Conservation (phyloP, 2,329 filamentous ascomycete genomes). For the Esteya vermicola region DNA sequence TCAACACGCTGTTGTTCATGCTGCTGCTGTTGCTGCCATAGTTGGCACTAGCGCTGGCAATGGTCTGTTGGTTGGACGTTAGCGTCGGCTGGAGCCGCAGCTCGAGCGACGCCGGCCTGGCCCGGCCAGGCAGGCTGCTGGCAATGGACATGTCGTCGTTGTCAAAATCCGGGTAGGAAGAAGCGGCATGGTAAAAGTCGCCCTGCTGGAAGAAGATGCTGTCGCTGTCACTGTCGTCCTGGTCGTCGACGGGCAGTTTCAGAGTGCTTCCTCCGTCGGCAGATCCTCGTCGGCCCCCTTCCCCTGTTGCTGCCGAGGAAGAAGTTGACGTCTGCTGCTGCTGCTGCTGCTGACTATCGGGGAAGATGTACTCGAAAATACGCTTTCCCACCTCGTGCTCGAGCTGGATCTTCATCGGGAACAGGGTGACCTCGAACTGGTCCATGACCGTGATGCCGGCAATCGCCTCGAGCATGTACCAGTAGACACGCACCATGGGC, state of each 20-base stretch:
- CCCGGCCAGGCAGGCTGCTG: conserved; percentile 35
- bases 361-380: conserved; percentile 95
- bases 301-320: too few species aligned
- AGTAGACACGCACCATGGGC: conserved; percentile 89
- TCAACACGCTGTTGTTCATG: not conserved
- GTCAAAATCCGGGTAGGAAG: conserved; percentile 27
- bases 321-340: too few species aligned
- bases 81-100: conserved; percentile 73
- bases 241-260: conserved; percentile 35
- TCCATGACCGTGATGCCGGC: conserved; percentile 96
- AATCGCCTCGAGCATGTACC: conserved; percentile 97
- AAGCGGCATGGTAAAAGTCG: conserved; percentile 22
- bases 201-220: conserved; percentile 19
- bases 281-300: too few species aligned
- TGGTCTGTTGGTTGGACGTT: conserved; percentile 33
- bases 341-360: conserved; percentile 62
- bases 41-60: not conserved
- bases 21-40: not conserved
- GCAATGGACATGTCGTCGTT: conserved; percentile 25
- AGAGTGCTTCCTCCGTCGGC: too few species aligned
- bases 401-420: conserved; percentile 85
- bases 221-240: conserved; percentile 15
- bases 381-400: conserved; percentile 87
- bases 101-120: conserved; percentile 66
- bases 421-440: conserved; percentile 86